These are phyloP conservation scores for Ophiostoma fasciatum DNA, from an alignment of 2,329 filamentous ascomycete species.

Conservation along the genomic window DNA sequence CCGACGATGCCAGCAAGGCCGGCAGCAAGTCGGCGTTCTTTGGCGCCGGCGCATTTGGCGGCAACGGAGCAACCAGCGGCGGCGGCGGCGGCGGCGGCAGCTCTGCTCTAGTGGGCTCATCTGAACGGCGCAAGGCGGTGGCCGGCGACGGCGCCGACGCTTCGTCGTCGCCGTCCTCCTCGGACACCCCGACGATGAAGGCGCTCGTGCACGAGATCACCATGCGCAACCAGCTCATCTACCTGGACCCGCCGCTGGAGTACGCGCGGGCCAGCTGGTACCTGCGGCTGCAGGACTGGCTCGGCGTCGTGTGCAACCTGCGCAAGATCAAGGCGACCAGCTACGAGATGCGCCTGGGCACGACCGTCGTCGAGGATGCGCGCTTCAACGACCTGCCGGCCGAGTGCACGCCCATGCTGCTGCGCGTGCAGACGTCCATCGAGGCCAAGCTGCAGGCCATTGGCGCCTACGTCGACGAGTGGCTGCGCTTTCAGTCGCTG, in stretches of 20 bases:
- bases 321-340: slow-evolving; percentile 89
- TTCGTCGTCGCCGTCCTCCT: slow-evolving; percentile 19
- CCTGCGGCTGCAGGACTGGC: slow-evolving; percentile 80
- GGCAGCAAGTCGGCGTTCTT: slow-evolving; percentile 9
- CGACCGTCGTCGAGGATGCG: slow-evolving; percentile 45
- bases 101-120: no score
- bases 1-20: slow-evolving; percentile 21
- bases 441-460: slow-evolving; percentile 73
- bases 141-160: slow-evolving; percentile 15
- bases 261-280: slow-evolving; percentile 90
- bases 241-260: slow-evolving; percentile 84
- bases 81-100: not conserved
- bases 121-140: slow-evolving; percentile 31
- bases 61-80: no score
- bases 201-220: slow-evolving; percentile 79
- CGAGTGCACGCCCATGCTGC: slow-evolving; percentile 65
- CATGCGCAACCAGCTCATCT: slow-evolving; percentile 97
- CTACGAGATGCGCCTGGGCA: slow-evolving; percentile 78
- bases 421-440: slow-evolving; percentile 66
- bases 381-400: slow-evolving; percentile 76
- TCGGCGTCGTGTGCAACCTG: slow-evolving; percentile 81
- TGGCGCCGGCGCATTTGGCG: not conserved
- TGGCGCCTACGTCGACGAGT: slow-evolving; percentile 82
- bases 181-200: slow-evolving; percentile 49
- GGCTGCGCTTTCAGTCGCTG: slow-evolving; percentile 94